These are phyloP conservation scores for Pyrus hybrid DNA, from an alignment of 331 rosid genomes.

Conservation along the genomic window DNA sequence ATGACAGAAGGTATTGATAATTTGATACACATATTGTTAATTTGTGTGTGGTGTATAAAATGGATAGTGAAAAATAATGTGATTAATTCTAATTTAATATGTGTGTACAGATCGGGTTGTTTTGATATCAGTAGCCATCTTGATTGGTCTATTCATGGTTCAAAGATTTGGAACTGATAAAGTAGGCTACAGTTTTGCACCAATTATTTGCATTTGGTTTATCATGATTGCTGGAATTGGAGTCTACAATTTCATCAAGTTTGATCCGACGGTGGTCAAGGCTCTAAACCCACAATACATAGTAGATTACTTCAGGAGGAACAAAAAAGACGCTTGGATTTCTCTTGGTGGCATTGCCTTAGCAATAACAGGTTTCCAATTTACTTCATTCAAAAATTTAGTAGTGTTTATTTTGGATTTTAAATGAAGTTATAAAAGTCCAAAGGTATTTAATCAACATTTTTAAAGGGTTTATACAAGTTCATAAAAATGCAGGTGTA, in stretches of 20 bases:
- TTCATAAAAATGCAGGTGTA: not conserved
- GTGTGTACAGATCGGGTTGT: constrained; percentile 30
- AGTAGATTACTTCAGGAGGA: constrained; percentile 48
- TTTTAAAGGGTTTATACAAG: not conserved
- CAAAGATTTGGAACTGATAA: constrained; percentile 80
- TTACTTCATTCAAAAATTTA: not conserved
- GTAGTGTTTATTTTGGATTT: too few relatives aligned
- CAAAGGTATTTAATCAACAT: not conserved
- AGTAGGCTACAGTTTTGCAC: constrained; percentile 78
- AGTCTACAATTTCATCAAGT: constrained; percentile 47
- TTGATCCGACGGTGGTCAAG: constrained; percentile 49
- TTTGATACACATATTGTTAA: not conserved
- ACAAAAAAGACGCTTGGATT: constrained; percentile 67
- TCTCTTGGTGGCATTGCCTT: constrained; percentile 77
- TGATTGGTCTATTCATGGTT: constrained; percentile 45
- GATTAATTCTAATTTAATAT: not conserved
- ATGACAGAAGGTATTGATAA: constrained; percentile 36
- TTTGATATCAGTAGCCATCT: constrained; percentile 55
- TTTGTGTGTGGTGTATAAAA: not conserved
- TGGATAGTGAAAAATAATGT: not conserved
- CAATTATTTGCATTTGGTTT: constrained; percentile 71
- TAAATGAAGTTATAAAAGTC: not conserved
- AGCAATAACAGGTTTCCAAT: constrained; percentile 33
- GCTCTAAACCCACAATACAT: constrained; percentile 59
- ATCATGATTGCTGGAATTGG: constrained; percentile 51